Evolutionary conservation across 805 yeast species (phyloP).

Genomic region (Candida namnaoensis): DNA sequence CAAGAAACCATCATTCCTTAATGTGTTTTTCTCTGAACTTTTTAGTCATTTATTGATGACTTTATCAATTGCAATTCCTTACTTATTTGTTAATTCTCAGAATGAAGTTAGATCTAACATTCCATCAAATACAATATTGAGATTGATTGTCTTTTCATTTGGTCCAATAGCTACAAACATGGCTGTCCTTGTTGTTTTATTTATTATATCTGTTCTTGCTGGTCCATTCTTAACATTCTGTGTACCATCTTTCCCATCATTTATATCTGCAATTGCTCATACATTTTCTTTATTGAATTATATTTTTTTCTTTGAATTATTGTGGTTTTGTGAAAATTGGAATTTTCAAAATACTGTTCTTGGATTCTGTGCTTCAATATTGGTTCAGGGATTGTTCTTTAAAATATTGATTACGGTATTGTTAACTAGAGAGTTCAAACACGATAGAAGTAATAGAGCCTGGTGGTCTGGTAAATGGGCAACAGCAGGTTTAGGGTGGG

Average conservation of each 20-base stretch:
- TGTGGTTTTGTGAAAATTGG: slow-evolving; percentile 53
- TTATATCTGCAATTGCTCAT: slow-evolving; percentile 43
- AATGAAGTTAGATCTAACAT: slow-evolving; percentile 27
- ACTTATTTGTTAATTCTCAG: slow-evolving; percentile 45
- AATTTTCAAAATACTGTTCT: slow-evolving; percentile 41
- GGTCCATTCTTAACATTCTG: slow-evolving; percentile 40
- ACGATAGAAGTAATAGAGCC: slow-evolving; percentile 46
- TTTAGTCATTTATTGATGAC: slow-evolving; percentile 28
- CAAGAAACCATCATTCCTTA: slow-evolving; percentile 39
- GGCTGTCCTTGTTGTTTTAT: slow-evolving; percentile 26
- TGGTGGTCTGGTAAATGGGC: slow-evolving; percentile 72
- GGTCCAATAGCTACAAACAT: slow-evolving; percentile 41
- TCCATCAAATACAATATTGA: slow-evolving; percentile 32
- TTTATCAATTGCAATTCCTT: slow-evolving; percentile 33
- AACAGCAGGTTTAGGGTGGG: slow-evolving; percentile 46
- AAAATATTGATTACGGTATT: slow-evolving; percentile 33
- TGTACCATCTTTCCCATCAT: slow-evolving; percentile 34
- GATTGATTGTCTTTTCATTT: slow-evolving; percentile 34
- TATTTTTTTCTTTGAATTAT: slow-evolving; percentile 37
- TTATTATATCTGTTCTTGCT: slow-evolving; percentile 29
- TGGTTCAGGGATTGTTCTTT: slow-evolving; percentile 44
- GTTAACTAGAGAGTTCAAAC: slow-evolving; percentile 46
- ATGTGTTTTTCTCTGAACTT: slow-evolving; percentile 31
- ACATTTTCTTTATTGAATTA: slow-evolving; percentile 37
- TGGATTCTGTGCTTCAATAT: slow-evolving; percentile 39